These are phyloP conservation scores for Mycena sanguinolenta DNA, from an alignment of 768 basidiomycete species.

Conservation along the genomic window DNA sequence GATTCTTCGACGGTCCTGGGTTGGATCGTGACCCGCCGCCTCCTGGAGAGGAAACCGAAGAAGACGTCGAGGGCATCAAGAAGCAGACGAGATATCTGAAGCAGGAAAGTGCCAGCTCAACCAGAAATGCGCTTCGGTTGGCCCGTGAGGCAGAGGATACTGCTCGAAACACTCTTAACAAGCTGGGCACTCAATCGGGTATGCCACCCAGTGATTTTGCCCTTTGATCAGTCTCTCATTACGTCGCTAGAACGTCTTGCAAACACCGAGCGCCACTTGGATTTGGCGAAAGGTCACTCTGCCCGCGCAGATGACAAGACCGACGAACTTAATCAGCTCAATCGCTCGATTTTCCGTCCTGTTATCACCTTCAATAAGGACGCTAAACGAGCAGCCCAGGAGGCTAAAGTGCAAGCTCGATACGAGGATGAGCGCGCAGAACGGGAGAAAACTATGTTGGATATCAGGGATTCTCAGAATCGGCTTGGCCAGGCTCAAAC, in stretches of 20 bases:
- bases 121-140: constrained; percentile 92
- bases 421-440: constrained; percentile 90
- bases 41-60: constrained; percentile 83
- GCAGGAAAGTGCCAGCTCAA: constrained; percentile 91
- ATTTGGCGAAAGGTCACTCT: constrained; percentile 90
- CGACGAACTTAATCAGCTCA: constrained; percentile 93
- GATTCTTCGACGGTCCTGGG: constrained; percentile 77
- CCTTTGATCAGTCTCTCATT: constrained; percentile 23
- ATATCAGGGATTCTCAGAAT: constrained; percentile 89
- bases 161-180: constrained; percentile 84
- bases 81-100: constrained; percentile 90
- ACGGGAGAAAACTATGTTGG: constrained; percentile 87
- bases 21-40: constrained; percentile 58
- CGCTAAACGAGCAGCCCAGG: constrained; percentile 87
- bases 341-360: constrained; percentile 94
- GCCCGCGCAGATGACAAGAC: constrained; percentile 93
- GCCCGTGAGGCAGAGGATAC: constrained; percentile 98
- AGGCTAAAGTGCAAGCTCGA: constrained; percentile 84
- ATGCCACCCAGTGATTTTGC: constrained; percentile 37
- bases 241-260: constrained; percentile 79
- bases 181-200: constrained; percentile 96
- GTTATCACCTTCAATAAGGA: constrained; percentile 95
- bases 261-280: constrained; percentile 95
- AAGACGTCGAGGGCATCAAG: constrained; percentile 96
- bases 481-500: constrained; percentile 82